phyloP scores from a whole-genome alignment of 257 asterid species.

The Linderniella brevidens region DNA sequence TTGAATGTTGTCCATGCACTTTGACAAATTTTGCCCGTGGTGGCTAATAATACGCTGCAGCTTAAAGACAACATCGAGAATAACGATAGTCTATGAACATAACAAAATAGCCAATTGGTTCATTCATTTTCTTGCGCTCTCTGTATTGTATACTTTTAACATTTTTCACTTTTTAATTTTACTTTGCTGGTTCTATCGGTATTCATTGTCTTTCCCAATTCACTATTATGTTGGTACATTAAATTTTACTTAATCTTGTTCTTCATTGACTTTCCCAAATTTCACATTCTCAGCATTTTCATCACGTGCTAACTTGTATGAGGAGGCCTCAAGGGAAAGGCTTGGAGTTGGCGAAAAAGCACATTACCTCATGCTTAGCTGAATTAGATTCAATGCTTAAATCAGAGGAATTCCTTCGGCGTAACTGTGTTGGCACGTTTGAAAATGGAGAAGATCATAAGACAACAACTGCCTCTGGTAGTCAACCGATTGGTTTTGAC shows the following conservation, averaged over 20 bases:
- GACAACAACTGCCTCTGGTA: constrained; percentile 93
- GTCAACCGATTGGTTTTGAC: constrained; percentile 88
- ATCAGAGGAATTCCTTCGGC: constrained; percentile 48
- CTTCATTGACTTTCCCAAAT: constrained; percentile 10
- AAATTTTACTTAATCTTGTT: background rate
- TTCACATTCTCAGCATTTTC: constrained; percentile 59
- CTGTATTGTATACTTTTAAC: too few relatives aligned
- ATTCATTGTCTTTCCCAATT: too few relatives aligned
- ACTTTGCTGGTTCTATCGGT: too few relatives aligned
- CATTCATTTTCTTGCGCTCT: too few relatives aligned
- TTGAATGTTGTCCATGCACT: too few relatives aligned
- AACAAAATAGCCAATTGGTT: too few relatives aligned
- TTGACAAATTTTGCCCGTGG: too few relatives aligned
- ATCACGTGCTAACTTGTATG: constrained; percentile 62
- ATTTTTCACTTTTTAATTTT: too few relatives aligned
- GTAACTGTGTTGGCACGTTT: constrained; percentile 22
- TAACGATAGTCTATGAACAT: too few relatives aligned
- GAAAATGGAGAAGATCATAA: constrained; percentile 27
- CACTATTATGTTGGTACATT: too few relatives aligned
- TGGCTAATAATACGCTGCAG: too few relatives aligned
- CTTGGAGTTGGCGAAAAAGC: constrained; percentile 90
- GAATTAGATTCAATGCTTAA: constrained; percentile 82
- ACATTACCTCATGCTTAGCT: constrained; percentile 47
- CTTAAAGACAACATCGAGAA: too few relatives aligned
- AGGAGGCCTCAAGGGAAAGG: constrained; percentile 98